Base-by-base conservation (phyloP, 2,329 filamentous ascomycete genomes). In the Magnaporthiopsis rhizophila region DNA sequence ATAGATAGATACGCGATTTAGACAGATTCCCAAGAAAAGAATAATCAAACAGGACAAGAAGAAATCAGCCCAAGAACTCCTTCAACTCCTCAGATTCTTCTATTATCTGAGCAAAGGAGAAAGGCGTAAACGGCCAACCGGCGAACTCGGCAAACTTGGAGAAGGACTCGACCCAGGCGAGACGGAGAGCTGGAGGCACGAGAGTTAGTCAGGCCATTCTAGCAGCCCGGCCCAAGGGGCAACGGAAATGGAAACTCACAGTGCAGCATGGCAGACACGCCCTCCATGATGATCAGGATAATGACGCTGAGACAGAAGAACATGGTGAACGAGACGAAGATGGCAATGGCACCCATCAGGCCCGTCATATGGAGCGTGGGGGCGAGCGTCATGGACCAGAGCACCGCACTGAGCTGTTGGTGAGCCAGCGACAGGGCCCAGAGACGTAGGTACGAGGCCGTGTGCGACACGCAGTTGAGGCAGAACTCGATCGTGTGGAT, bases 401-500 rank as follows among this genome's bases (percentile, higher is more conserved):
- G 85, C 68, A 99, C 95, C 68, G 93, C 89, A 61, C 92, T 97
- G 66, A 99, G 80, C 83, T 98, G 95, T 77, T 99, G 95, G 82
- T 99, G 95, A 38, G 95, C 95, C 66, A 99, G 88, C 2, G 95
- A 99, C 71, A 99, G 78, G 38, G 95, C 95, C 95, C 95, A 99
- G 59, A 99, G 90, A 82, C 95, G 95, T 61, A 99, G 89, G 78
- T 99, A 99, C 1, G 95, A 99, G 5, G 95, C 95, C 5, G 96
- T 99, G 79, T 99, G 95, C 36, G 95, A 99, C 68, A 99, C 94
- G 76, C 94, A 98, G 83, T 99, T 99, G 71, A 99, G 84, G 75
- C 95, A 99, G 81, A 99, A 99, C 83, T 99, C 92, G 72, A 98
- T 98, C 24, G 94, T 98, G 80, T 98, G 96, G 73, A 99, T 99